Evolutionary conservation across 2,329 filamentous ascomycete genomes (phyloP).

Genomic region (Arthroderma sp.): DNA sequence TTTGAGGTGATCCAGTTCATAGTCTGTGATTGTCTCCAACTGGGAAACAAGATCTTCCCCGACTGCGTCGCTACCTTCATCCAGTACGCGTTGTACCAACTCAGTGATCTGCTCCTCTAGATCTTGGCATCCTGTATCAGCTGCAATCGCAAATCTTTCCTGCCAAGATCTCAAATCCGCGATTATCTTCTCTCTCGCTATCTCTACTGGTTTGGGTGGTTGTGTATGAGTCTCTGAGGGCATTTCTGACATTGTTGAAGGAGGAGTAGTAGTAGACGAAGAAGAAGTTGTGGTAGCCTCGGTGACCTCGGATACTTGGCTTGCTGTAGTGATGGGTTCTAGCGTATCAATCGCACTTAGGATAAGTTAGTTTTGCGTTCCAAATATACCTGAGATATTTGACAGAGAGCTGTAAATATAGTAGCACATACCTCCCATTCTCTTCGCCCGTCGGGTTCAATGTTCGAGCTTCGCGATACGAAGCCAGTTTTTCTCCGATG

Average conservation of each 20-base stretch:
- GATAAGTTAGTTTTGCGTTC: not conserved
- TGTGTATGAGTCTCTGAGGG: constrained; percentile 26
- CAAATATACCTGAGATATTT: not conserved
- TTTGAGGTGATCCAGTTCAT: constrained; percentile 54
- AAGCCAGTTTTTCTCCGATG: constrained; percentile 76
- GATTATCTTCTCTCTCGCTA: constrained; percentile 47
- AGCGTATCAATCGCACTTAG: not conserved
- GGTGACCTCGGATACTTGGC: not conserved
- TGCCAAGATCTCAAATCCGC: constrained; percentile 72
- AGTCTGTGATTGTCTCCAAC: constrained; percentile 53
- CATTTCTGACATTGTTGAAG: constrained; percentile 14
- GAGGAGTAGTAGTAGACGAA: constrained; percentile 12
- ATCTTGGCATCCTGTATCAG: constrained; percentile 67
- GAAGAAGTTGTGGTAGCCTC: constrained; percentile 12
- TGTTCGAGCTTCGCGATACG: constrained; percentile 46
- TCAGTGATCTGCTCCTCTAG: constrained; percentile 50
- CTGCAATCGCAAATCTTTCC: constrained; percentile 70
- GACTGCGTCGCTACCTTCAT: constrained; percentile 47
- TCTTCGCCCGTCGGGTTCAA: constrained; percentile 46
- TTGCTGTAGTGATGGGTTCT: not conserved
- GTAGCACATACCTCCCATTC: constrained; percentile 30
- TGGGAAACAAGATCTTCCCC: constrained; percentile 44
- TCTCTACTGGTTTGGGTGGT: constrained; percentile 23
- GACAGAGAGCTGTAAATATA: too few relatives aligned
- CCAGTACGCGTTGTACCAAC: constrained; percentile 58